These are phyloP conservation scores for Epichloe elymi DNA, from an alignment of 2,329 filamentous ascomycete genomes.

Conservation along the genomic window DNA sequence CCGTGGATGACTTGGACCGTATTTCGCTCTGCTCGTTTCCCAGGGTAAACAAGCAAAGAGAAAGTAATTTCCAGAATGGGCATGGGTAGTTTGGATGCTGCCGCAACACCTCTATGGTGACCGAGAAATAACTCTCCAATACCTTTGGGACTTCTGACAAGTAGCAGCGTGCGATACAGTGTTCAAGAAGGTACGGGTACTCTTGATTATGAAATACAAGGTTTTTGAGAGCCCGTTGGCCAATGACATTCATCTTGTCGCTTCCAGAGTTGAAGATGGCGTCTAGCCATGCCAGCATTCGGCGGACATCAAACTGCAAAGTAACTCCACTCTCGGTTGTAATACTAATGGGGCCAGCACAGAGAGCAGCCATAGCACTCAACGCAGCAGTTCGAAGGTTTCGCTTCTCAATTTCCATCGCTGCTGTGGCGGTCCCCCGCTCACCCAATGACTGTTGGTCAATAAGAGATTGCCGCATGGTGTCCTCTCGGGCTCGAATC, in stretches of 20 bases:
- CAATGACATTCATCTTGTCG: constrained; percentile 84
- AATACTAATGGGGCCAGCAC: constrained; percentile 72
- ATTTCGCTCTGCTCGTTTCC: constrained; percentile 87
- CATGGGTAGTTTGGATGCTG: constrained; percentile 72
- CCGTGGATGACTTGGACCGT: constrained; percentile 70
- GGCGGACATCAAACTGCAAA: constrained; percentile 80
- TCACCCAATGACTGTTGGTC: constrained; percentile 66
- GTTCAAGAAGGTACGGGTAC: constrained; percentile 70
- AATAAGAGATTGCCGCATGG: constrained; percentile 73
- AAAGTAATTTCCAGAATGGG: constrained; percentile 82
- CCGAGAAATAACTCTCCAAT: constrained; percentile 88
- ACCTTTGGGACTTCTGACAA: constrained; percentile 67
- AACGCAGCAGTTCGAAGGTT: constrained; percentile 82
- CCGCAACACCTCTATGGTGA: constrained; percentile 75
- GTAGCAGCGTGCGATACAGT: constrained; percentile 88
- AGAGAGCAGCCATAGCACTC: constrained; percentile 90
- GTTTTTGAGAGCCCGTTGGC: constrained; percentile 76
- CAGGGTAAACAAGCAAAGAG: constrained; percentile 78
- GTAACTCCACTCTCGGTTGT: constrained; percentile 79
- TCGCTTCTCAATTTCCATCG: constrained; percentile 93
- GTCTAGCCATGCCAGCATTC: constrained; percentile 92
- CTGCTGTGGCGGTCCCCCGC: constrained; percentile 69
- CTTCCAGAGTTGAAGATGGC: constrained; percentile 86
- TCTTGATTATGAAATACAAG: constrained; percentile 84
- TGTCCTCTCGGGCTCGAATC: constrained; percentile 70